Evolutionary conservation across 2,329 filamentous ascomycete species (phyloP).

Genomic region (Furcasterigmium sp.): DNA sequence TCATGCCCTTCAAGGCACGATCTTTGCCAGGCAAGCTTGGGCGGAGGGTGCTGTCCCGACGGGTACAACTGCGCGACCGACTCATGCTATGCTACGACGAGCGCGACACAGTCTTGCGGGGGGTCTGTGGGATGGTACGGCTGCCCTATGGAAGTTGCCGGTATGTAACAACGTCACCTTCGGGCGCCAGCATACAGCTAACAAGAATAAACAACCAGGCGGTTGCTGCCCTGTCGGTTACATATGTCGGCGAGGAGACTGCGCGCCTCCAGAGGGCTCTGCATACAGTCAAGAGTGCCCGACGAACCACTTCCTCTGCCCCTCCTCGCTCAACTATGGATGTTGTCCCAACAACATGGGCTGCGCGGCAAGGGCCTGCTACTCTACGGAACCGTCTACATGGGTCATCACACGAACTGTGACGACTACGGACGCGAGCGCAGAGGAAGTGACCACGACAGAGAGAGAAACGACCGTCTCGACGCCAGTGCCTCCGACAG

Average conservation of each 20-base stretch:
- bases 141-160: slow-evolving; percentile 31
- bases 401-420: slow-evolving; percentile 35
- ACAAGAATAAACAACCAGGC: slow-evolving; percentile 20
- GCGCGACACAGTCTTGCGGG: slow-evolving; percentile 32
- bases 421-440: slow-evolving; percentile 38
- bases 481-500: slow-evolving; percentile 25
- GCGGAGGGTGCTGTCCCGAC: slow-evolving; percentile 42
- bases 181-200: slow-evolving; percentile 1
- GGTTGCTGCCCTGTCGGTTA: slow-evolving; percentile 41
- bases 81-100: slow-evolving; percentile 42
- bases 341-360: slow-evolving; percentile 46
- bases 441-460: slow-evolving; percentile 31
- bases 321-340: slow-evolving; percentile 43
- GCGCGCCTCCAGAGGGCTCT: slow-evolving; percentile 37
- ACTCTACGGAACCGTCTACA: slow-evolving; percentile 39
- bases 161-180: slow-evolving; percentile 17
- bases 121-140: slow-evolving; percentile 29
- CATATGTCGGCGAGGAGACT: slow-evolving; percentile 34
- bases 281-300: slow-evolving; percentile 36
- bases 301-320: slow-evolving; percentile 40
- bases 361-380: slow-evolving; percentile 43
- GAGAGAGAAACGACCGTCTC: slow-evolving; percentile 32
- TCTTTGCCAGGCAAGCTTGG: slow-evolving; percentile 31
- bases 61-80: slow-evolving; percentile 41
- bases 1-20: slow-evolving; percentile 18